A percentile compares a stretch with the other conserved stretches of the same genome.
Evolutionary conservation across 164 flowering plant genomes (phyloP).

Genomic region (Warburgia ugandensis): DNA sequence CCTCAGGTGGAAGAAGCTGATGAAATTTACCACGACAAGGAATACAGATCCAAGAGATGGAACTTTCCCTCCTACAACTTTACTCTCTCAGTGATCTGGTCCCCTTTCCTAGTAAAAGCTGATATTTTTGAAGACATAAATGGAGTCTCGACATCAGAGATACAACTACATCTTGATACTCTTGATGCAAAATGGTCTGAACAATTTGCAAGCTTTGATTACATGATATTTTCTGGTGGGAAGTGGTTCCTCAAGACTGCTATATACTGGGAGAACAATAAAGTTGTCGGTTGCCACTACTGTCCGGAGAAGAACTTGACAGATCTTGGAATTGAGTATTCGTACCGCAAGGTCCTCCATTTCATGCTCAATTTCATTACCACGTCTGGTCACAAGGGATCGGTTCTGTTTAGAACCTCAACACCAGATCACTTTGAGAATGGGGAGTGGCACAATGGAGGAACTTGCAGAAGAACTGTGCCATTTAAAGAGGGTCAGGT

Average conservation of each 20-base stretch:
- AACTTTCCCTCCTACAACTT: slow-evolving; percentile 59
- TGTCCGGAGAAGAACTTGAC: slow-evolving; percentile 59
- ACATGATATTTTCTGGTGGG: slow-evolving; percentile 66
- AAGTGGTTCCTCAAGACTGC: slow-evolving; percentile 92
- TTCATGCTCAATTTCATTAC: slow-evolving; percentile 28
- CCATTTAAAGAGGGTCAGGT: slow-evolving; percentile 69
- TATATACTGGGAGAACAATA: slow-evolving; percentile 60
- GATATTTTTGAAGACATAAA: slow-evolving; percentile 64
- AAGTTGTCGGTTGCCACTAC: slow-evolving; percentile 67
- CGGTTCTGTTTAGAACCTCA: slow-evolving; percentile 49
- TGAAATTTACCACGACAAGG: slow-evolving; percentile 74
- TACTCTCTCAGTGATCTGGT: slow-evolving; percentile 67
- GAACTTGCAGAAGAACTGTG: slow-evolving; percentile 47
- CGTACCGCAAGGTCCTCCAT: slow-evolving; percentile 49
- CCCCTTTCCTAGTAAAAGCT: slow-evolving; percentile 76
- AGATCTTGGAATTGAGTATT: slow-evolving; percentile 50
- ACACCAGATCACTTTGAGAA: slow-evolving; percentile 93
- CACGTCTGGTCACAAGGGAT: slow-evolving; percentile 39
- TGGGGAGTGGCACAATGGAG: slow-evolving; percentile 89
- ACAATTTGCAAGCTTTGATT: slow-evolving; percentile 44
- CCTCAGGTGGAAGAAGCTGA: slow-evolving; percentile 54
- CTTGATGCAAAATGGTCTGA: slow-evolving; percentile 61
- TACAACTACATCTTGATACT: slow-evolving; percentile 64
- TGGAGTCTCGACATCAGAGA: slow-evolving; percentile 73
- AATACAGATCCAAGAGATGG: slow-evolving; percentile 65